Conservation (phyloP, 2,329 filamentous ascomycete genomes). For the Gyromitra esculenta region DNA sequence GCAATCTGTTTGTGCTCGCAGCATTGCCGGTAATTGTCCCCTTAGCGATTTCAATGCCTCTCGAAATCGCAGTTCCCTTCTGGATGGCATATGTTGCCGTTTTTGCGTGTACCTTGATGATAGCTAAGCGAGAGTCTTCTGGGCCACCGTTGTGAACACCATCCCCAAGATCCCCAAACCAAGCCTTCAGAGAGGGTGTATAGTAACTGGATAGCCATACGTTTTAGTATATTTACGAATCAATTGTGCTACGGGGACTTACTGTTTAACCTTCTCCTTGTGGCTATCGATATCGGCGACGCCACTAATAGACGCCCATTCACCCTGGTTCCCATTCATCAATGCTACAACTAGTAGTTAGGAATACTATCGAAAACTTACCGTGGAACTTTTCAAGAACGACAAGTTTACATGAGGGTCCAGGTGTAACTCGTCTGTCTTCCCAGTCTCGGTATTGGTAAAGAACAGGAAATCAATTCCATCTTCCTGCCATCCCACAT, state of each 20-base stretch:
- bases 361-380: slow-evolving; percentile 24
- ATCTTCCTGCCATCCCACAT: slow-evolving; percentile 68
- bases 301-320: slow-evolving; percentile 90
- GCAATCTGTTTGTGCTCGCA: slow-evolving; percentile 77
- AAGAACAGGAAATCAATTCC: slow-evolving; percentile 87
- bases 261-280: slow-evolving; percentile 73
- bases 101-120: slow-evolving; percentile 79
- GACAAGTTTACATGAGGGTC: slow-evolving; percentile 82
- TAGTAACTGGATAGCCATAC: slow-evolving; percentile 66
- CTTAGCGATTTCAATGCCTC: slow-evolving; percentile 77
- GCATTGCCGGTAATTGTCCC: slow-evolving; percentile 77
- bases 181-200: slow-evolving; percentile 76
- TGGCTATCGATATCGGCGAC: slow-evolving; percentile 75
- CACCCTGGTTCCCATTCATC: slow-evolving; percentile 66
- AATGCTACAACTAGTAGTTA: background rate
- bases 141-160: slow-evolving; percentile 83
- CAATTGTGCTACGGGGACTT: background rate
- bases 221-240: background rate
- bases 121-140: slow-evolving; percentile 80
- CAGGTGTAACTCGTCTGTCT: slow-evolving; percentile 79
- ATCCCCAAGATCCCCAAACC: slow-evolving; percentile 86
- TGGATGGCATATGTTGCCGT: slow-evolving; percentile 76
- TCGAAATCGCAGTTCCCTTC: slow-evolving; percentile 70
- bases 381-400: slow-evolving; percentile 70
- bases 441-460: slow-evolving; percentile 89